Evolutionary conservation across 2,329 filamentous ascomycete species (phyloP).

Genomic region (Xenoacremonium recifei): DNA sequence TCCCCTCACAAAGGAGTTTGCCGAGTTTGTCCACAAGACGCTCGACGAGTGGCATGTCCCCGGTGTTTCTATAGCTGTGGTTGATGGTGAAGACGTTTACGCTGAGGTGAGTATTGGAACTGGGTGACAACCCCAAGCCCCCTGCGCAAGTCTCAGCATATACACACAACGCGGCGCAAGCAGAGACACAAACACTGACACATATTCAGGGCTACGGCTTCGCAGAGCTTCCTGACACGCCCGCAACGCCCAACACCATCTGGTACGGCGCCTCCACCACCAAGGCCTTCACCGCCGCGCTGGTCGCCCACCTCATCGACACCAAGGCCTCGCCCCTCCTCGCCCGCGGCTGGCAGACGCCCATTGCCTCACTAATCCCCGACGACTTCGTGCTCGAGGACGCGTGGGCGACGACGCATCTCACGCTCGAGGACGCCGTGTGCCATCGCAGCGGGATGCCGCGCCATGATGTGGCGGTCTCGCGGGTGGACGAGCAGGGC

Average conservation of each 20-base stretch:
- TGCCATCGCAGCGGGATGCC: conserved; percentile 52
- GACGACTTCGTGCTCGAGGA: conserved; percentile 52
- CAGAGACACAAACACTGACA: too few relatives aligned
- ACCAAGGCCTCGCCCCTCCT: conserved; percentile 30
- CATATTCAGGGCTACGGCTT: conserved; percentile 26
- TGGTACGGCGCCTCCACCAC: conserved; percentile 56
- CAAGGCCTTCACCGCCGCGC: conserved; percentile 53
- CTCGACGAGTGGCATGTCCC: conserved; percentile 27
- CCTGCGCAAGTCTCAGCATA: too few relatives aligned
- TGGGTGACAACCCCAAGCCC: not conserved
- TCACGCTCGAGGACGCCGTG: conserved; percentile 54
- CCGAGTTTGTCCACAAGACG: conserved; percentile 7
- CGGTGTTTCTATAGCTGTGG: conserved; percentile 25
- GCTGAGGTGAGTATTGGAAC: conserved; percentile 17
- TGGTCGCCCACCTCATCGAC: conserved; percentile 49
- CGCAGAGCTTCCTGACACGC: conserved; percentile 35
- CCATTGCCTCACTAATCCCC: conserved; percentile 44
- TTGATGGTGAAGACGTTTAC: conserved; percentile 24
- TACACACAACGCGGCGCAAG: too few relatives aligned
- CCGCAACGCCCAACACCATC: conserved; percentile 44
- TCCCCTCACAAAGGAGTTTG: conserved; percentile 16
- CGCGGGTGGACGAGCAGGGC: conserved; percentile 26
- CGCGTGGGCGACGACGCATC: conserved; percentile 43
- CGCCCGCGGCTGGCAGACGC: conserved; percentile 44
- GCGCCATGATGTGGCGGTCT: conserved; percentile 33